Conservation (phyloP, 108 stramenopile genomes). For the Conticribra weissflogii region DNA sequence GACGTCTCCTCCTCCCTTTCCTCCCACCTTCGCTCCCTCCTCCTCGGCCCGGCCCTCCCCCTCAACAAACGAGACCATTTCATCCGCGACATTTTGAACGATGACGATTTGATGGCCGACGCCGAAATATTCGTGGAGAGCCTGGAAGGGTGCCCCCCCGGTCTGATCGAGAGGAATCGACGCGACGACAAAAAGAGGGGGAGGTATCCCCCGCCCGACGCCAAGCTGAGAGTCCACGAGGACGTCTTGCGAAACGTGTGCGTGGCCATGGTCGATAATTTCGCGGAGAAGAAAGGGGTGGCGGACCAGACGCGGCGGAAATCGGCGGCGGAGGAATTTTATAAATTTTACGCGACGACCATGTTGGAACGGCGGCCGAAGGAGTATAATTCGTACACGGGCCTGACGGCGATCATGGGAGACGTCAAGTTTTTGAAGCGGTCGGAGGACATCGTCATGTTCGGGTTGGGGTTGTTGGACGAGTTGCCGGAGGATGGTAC, state of each 20-base stretch:
- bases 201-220: conserved; percentile 19
- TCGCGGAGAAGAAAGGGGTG: conserved; percentile 17
- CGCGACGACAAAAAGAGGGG: conserved; percentile 26
- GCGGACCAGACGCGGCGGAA: conserved; percentile 18
- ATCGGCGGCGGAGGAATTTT: conserved; percentile 36
- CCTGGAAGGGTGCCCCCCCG: conserved; percentile 19
- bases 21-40: conserved; percentile 17
- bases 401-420: conserved; percentile 37
- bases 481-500: conserved; percentile 20
- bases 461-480: conserved; percentile 28
- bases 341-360: conserved; percentile 21
- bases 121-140: conserved; percentile 39
- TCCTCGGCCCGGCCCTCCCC: conserved; percentile 38
- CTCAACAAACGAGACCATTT: conserved; percentile 41
- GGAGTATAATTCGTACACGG: conserved; percentile 46
- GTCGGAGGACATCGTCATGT: conserved; percentile 43
- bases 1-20: conserved; percentile 14
- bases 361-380: conserved; percentile 16
- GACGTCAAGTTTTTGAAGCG: conserved; percentile 37
- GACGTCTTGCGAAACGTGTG: conserved; percentile 24
- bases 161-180: conserved; percentile 33
- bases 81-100: conserved; percentile 23
- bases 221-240: conserved; percentile 24
- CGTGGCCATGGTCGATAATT: conserved; percentile 36
- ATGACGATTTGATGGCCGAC: conserved; percentile 28